Percentiles rank a stretch among this genome's conserved stretches.
Conservation (phyloP, 441 rosid species). For the Rhodomyrtus psidioides region DNA sequence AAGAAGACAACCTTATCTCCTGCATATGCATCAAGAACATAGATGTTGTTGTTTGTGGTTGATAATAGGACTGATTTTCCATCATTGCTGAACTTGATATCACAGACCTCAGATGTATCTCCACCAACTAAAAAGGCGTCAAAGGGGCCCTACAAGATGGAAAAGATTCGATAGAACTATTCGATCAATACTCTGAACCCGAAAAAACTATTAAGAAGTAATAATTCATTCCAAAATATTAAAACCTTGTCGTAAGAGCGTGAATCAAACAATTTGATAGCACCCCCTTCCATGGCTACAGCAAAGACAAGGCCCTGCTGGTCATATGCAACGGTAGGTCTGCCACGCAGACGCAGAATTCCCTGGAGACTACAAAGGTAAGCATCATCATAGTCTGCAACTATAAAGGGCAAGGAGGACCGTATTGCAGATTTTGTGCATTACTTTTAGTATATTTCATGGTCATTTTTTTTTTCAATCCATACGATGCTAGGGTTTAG, state of each 20-base stretch:
- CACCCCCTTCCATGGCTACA: conserved; percentile 98
- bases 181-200: background rate
- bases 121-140: conserved; percentile 97
- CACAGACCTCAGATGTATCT: conserved; percentile 87
- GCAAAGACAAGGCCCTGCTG: conserved; percentile 98
- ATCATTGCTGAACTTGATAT: conserved; percentile 91
- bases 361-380: conserved; percentile 69
- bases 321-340: conserved; percentile 93
- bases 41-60: conserved; percentile 66
- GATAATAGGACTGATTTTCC: conserved; percentile 92
- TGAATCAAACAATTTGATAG: conserved; percentile 88
- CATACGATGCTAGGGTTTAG: background rate
- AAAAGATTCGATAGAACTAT: conserved; percentile 7
- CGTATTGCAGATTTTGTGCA: background rate
- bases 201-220: background rate
- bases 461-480: background rate
- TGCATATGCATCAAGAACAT: conserved; percentile 84
- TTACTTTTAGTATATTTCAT: background rate
- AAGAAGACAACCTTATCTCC: conserved; percentile 72
- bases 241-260: conserved; percentile 87
- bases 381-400: conserved; percentile 37
- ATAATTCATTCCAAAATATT: background rate
- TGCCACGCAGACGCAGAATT: conserved; percentile 76
- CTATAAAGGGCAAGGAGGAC: background rate
- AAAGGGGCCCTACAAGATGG: conserved; percentile 65